A percentile compares a stretch with the other conserved stretches of the same genome.
Evolutionary conservation across 2,329 filamentous ascomycete genomes (phyloP).

Genomic region (Alternaria infectoria): DNA sequence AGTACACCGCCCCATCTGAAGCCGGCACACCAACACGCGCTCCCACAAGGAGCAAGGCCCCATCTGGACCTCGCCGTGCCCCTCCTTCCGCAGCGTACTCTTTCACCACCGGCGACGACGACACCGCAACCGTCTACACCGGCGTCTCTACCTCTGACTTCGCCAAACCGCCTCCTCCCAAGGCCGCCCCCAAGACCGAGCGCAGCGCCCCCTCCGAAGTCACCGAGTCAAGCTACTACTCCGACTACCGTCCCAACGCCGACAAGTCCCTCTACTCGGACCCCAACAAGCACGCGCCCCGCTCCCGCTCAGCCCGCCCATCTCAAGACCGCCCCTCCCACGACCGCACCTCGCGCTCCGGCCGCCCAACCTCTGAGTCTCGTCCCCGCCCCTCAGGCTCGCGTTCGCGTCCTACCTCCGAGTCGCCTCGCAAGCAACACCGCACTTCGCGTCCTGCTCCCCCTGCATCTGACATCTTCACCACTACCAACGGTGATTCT

Average conservation of each 20-base stretch:
- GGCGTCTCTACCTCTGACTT: constrained; percentile 49
- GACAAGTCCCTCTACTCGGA: constrained; percentile 34
- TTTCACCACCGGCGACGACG: constrained; percentile 58
- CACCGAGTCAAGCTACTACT: constrained; percentile 49
- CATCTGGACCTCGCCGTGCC: constrained; percentile 35
- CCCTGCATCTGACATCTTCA: constrained; percentile 44
- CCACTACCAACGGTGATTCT: constrained; percentile 47
- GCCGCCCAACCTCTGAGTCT: constrained; percentile 11
- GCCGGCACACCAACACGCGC: constrained; percentile 19
- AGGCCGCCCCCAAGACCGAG: constrained; percentile 10
- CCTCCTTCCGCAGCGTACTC: constrained; percentile 53
- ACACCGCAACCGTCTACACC: constrained; percentile 50
- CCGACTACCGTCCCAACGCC: constrained; percentile 49
- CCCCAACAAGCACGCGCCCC: constrained; percentile 26
- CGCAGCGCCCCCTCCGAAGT: constrained; percentile 29
- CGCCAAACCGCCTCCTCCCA: constrained; percentile 21
- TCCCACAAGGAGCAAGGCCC: constrained; percentile 22
- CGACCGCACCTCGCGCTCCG: constrained; percentile 19
- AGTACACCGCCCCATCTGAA: constrained; percentile 40
- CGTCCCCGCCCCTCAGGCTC: constrained; percentile 32
- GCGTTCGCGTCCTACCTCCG: constrained; percentile 41
- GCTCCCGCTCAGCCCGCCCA: constrained; percentile 25
- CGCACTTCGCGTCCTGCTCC: constrained; percentile 36
- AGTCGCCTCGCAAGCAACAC: constrained; percentile 43
- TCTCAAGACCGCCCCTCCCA: constrained; percentile 10